Conservation (phyloP, 1,139 yeast species). For the Blastobotrys indianensis region DNA sequence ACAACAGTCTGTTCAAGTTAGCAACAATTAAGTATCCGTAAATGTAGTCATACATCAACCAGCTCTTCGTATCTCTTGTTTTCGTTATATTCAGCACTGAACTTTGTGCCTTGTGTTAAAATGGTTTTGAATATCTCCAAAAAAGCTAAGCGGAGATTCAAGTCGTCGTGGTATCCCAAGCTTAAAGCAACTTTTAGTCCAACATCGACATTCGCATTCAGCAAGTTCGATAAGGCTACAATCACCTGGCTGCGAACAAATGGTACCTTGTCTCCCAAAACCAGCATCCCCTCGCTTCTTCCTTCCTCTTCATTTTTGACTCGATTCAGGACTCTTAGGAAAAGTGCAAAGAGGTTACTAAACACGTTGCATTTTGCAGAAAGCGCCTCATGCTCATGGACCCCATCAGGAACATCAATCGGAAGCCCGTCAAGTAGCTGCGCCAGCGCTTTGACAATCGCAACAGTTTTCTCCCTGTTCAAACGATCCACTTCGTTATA, state of each 20-base stretch:
- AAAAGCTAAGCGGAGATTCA: conserved; percentile 61
- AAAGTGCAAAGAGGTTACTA: conserved; percentile 64
- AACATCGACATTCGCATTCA: conserved; percentile 68
- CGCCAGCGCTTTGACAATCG: conserved; percentile 22
- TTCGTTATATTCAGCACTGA: conserved; percentile 31
- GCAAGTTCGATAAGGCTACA: conserved; percentile 57
- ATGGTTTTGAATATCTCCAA: conserved; percentile 71
- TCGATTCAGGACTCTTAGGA: conserved; percentile 65
- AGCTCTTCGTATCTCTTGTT: conserved; percentile 30
- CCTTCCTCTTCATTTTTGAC: conserved; percentile 34
- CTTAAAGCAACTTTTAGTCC: conserved; percentile 76
- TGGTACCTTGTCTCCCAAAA: conserved; percentile 16
- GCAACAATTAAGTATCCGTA: neutral
- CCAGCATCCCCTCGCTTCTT: conserved; percentile 10
- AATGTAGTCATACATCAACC: conserved; percentile 21
- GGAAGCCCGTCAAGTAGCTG: conserved; percentile 26
- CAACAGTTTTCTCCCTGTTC: conserved; percentile 24
- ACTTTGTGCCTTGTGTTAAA: conserved; percentile 41
- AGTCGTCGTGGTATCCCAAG: conserved; percentile 67
- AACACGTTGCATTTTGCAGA: conserved; percentile 61
- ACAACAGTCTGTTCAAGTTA: conserved; percentile 11
- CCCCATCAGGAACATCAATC: conserved; percentile 33
- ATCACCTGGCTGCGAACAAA: conserved; percentile 53
- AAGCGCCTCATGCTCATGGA: conserved; percentile 45
- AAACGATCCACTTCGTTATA: conserved; percentile 23